Evolutionary conservation across 1,139 yeast genomes (phyloP).

Genomic region (Blastobotrys buckinghamii): DNA sequence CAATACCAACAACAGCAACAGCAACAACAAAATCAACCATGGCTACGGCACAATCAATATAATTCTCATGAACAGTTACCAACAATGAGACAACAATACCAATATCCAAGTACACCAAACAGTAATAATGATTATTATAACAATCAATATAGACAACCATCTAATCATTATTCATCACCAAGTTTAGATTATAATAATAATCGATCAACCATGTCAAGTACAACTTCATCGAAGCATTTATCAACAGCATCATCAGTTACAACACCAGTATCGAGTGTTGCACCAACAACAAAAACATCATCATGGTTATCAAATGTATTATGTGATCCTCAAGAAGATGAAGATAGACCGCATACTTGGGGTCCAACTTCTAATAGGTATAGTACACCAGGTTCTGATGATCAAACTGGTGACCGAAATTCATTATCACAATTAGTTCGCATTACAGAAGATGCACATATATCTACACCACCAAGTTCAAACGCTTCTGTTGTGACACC

Average conservation of each 20-base stretch:
- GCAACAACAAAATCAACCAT: conserved; percentile 15
- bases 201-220: conserved; percentile 15
- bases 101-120: conserved; percentile 19
- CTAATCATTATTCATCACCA: conserved; percentile 7
- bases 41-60: conserved; percentile 2
- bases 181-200: conserved; percentile 13
- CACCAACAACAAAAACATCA: conserved; percentile 20
- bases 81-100: conserved; percentile 7
- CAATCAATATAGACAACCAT: conserved; percentile 1
- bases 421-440: conserved; percentile 26
- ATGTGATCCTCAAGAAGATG: conserved; percentile 21
- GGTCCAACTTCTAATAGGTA: conserved; percentile 27
- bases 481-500: conserved; percentile 7
- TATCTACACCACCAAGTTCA: conserved; percentile 22
- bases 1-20: conserved; percentile 12
- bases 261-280: conserved; percentile 23
- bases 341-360: conserved; percentile 32
- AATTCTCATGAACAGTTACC: conserved; percentile 7
- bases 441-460: conserved; percentile 28
- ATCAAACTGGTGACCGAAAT: conserved; percentile 20
- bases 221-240: conserved; percentile 20
- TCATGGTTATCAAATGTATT: conserved; percentile 30
- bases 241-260: conserved; percentile 23
- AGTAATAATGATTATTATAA: conserved; percentile 8
- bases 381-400: conserved; percentile 25